phyloP scores from a whole-genome alignment of 495 filamentous ascomycete species.

The Aspergillus asperescens region DNA sequence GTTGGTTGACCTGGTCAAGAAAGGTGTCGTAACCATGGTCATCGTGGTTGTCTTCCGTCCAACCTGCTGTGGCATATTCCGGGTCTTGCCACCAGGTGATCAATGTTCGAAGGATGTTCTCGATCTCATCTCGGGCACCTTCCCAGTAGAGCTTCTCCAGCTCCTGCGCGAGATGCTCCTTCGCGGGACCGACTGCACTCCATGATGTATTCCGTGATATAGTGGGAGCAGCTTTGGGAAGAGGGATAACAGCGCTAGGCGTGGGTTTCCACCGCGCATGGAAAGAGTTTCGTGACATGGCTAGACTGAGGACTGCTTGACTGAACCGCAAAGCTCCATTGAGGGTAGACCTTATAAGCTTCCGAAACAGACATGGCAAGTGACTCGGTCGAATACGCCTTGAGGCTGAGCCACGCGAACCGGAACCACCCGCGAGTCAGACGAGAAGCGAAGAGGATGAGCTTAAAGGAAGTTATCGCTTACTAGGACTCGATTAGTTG shows the following conservation, averaged over 20 bases:
- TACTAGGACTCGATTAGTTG: neutral
- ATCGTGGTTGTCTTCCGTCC: constrained; percentile 17
- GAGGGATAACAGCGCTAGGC: neutral
- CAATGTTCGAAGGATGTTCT: constrained; percentile 24
- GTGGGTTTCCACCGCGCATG: constrained; percentile 2
- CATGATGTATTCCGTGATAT: too few relatives aligned
- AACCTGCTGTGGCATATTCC: constrained; percentile 10
- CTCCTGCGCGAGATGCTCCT: constrained; percentile 4
- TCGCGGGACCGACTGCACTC: neutral
- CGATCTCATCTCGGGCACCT: constrained; percentile 24
- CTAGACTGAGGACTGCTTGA: neutral
- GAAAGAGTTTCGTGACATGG: constrained; percentile 2
- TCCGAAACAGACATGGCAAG: neutral
- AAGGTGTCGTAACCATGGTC: constrained; percentile 33
- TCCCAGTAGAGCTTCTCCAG: constrained; percentile 30
- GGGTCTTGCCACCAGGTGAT: constrained; percentile 25
- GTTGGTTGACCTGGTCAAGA: constrained; percentile 28
- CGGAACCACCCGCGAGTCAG: too few relatives aligned
- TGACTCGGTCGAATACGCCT: neutral
- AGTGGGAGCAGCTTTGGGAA: neutral
- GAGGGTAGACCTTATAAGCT: too few relatives aligned
- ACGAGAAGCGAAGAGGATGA: neutral
- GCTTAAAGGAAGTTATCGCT: neutral
- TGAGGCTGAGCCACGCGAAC: neutral
- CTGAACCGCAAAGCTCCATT: too few relatives aligned